A percentile compares a stretch with the other conserved stretches of the same genome.
phyloP scores from a whole-genome alignment of 2,329 filamentous ascomycete genomes.

The Apiospora sp. region DNA sequence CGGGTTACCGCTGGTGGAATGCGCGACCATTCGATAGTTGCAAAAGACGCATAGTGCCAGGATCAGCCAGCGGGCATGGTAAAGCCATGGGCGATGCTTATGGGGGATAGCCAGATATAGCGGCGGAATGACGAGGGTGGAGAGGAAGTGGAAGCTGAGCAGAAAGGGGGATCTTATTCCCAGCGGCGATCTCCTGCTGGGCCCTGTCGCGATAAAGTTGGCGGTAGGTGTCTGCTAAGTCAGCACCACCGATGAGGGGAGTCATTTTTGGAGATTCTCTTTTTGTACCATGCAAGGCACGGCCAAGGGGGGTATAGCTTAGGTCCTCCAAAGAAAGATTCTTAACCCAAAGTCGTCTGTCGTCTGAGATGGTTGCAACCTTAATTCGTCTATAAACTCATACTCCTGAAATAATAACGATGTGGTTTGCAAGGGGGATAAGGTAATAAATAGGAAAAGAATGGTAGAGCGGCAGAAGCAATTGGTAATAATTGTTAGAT shows the following conservation, averaged over 20 bases:
- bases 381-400: constrained; percentile 2
- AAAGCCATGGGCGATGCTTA: constrained; percentile 56
- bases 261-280: not conserved
- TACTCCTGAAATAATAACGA: not conserved
- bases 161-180: constrained; percentile 57
- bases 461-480: not conserved
- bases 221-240: constrained; percentile 39
- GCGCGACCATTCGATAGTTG: constrained; percentile 51
- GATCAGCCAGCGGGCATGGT: constrained; percentile 58
- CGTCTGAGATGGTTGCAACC: constrained; percentile 15
- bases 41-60: constrained; percentile 52
- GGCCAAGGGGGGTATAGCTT: not conserved
- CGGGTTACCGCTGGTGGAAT: constrained; percentile 59
- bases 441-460: not conserved
- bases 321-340: not conserved
- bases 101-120: constrained; percentile 67
- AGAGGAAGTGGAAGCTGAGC: constrained; percentile 59
- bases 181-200: constrained; percentile 44
- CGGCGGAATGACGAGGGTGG: constrained; percentile 56
- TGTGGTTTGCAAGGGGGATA: not conserved
- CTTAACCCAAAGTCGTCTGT: not conserved
- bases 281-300: not conserved
- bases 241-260: constrained; percentile 25
- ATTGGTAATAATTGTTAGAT: not conserved
- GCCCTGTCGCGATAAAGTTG: constrained; percentile 40